A percentile compares a stretch with the other conserved stretches of the same genome.
Conservation (phyloP, 768 basidiomycete genomes). For the Pleurotus sapidus region DNA sequence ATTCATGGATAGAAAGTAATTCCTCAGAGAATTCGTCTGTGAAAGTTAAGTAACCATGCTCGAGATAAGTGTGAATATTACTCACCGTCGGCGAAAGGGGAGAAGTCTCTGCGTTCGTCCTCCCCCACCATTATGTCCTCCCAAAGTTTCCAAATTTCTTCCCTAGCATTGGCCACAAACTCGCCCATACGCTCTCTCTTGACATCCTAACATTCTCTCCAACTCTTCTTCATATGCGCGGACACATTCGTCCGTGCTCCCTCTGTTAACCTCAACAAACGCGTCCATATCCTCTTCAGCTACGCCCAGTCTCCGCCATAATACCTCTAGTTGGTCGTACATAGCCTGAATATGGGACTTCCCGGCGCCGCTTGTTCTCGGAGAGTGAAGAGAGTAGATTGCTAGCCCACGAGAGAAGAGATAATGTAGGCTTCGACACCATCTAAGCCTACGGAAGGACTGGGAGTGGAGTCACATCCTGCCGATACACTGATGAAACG, state of each 20-base stretch:
- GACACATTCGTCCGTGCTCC: slow-evolving; percentile 75
- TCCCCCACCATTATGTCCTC: slow-evolving; percentile 84
- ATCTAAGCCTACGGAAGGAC: slow-evolving; percentile 53
- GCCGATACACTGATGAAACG: slow-evolving; percentile 64
- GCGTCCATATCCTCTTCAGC: slow-evolving; percentile 78
- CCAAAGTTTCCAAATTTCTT: slow-evolving; percentile 81
- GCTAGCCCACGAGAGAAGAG: slow-evolving; percentile 72
- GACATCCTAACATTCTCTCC: slow-evolving; percentile 84
- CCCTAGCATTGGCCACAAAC: slow-evolving; percentile 79
- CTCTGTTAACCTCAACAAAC: slow-evolving; percentile 87
- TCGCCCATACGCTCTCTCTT: slow-evolving; percentile 85
- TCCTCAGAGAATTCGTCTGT: slow-evolving; percentile 89
- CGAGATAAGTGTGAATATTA: not conserved
- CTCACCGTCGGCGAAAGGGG: slow-evolving; percentile 80
- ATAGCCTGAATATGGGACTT: slow-evolving; percentile 86
- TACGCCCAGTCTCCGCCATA: slow-evolving; percentile 88
- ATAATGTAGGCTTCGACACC: slow-evolving; percentile 76
- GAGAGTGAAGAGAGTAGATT: slow-evolving; percentile 56
- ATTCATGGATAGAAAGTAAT: slow-evolving; percentile 78
- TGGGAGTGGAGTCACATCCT: slow-evolving; percentile 36
- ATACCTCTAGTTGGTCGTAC: slow-evolving; percentile 88
- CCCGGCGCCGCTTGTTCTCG: slow-evolving; percentile 70
- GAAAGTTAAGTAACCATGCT: not conserved
- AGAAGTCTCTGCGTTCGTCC: slow-evolving; percentile 78
- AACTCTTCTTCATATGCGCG: slow-evolving; percentile 87